Evolutionary conservation across 495 filamentous ascomycete genomes (phyloP).

Genomic region (Cudoniella acicularis): DNA sequence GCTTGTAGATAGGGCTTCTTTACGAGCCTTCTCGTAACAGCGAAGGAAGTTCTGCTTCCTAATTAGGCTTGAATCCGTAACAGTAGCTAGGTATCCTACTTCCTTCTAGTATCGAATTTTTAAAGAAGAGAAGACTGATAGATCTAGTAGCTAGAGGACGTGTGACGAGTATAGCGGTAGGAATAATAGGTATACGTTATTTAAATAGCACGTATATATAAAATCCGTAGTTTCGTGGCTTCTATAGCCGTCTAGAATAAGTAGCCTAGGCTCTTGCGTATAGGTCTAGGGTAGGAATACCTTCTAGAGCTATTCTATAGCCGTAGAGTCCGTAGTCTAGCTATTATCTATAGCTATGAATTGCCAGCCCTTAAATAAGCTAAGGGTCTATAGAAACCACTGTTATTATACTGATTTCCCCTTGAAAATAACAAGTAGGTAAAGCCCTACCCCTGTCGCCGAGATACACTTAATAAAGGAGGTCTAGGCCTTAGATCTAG

Average conservation of each 20-base stretch:
- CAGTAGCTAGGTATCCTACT: neutral
- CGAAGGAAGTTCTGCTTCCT: constrained; percentile 1
- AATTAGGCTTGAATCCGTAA: neutral
- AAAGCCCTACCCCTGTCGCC: neutral
- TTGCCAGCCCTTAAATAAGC: neutral
- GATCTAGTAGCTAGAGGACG: constrained; percentile 1
- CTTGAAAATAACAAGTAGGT: neutral
- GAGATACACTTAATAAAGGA: constrained; percentile 7
- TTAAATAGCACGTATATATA: neutral
- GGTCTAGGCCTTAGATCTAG: neutral
- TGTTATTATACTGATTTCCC: constrained; percentile 8
- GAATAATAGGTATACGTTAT: neutral
- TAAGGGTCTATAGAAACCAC: neutral
- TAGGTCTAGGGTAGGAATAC: constrained; percentile 1
- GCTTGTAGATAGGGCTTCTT: neutral
- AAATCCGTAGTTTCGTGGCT: constrained; percentile 5
- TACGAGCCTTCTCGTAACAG: neutral
- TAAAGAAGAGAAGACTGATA: neutral
- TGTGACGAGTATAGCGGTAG: neutral
- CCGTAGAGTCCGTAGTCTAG: neutral
- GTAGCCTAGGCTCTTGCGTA: neutral
- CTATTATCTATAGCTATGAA: constrained; percentile 4
- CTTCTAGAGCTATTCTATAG: constrained; percentile 6
- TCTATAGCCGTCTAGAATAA: constrained; percentile 2
- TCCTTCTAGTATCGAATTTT: neutral